These are phyloP conservation scores for Spergularia azorica DNA, from an alignment of 179 eudicot genomes.

Conservation along the genomic window DNA sequence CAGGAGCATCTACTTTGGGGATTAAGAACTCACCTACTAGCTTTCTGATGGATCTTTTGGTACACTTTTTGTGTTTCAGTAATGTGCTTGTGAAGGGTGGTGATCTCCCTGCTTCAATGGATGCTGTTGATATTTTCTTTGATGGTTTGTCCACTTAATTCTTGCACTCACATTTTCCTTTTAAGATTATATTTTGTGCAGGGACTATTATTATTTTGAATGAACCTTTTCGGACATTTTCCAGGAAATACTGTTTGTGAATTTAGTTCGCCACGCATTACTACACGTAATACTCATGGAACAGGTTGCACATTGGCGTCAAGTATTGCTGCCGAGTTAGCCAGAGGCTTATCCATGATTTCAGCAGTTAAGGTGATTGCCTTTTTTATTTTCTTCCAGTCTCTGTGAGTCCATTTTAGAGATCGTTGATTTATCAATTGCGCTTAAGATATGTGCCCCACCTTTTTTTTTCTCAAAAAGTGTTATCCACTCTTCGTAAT, in stretches of 20 bases:
- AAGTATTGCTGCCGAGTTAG: constrained; percentile 93
- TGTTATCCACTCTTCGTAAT: not conserved
- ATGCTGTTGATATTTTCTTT: constrained; percentile 86
- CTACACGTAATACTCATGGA: constrained; percentile 86
- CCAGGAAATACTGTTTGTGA: constrained; percentile 70
- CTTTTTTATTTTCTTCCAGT: not conserved
- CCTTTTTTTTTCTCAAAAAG: not conserved
- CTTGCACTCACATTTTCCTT: not conserved
- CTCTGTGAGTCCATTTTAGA: not conserved
- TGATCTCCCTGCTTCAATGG: constrained; percentile 67
- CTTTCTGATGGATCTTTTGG: not conserved
- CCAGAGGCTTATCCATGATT: constrained; percentile 76
- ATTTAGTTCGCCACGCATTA: constrained; percentile 63
- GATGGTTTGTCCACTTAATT: constrained; percentile 52
- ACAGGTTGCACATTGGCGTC: constrained; percentile 96
- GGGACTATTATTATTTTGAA: constrained; percentile 9
- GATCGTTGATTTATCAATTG: not conserved
- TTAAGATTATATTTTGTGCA: constrained; percentile 6
- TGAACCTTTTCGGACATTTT: constrained; percentile 11
- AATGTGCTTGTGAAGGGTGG: constrained; percentile 97
- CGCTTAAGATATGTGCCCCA: not conserved
- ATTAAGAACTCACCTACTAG: not conserved
- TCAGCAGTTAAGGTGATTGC: constrained; percentile 75
- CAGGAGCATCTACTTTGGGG: not conserved
- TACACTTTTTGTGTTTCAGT: constrained; percentile 35